Percentiles rank a stretch among this genome's conserved stretches.
These are phyloP conservation scores for Kodamaea leandrae DNA, from an alignment of 805 yeast species.

Conservation along the genomic window DNA sequence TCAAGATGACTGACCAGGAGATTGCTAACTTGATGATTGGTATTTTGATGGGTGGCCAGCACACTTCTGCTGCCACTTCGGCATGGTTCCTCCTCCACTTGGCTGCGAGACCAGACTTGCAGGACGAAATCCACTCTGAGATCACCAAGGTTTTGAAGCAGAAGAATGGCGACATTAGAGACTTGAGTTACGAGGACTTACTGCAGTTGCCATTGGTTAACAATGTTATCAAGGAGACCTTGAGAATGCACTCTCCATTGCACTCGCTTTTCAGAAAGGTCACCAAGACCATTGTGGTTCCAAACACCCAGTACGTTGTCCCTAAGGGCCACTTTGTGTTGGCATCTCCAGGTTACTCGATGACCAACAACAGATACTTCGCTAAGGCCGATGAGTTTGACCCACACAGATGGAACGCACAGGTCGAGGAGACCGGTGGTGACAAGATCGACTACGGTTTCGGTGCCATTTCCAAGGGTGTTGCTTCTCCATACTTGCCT, in stretches of 20 bases:
- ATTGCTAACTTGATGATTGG: constrained; percentile 93
- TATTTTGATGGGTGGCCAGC: constrained; percentile 98
- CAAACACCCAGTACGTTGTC: constrained; percentile 73
- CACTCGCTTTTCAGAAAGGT: constrained; percentile 96
- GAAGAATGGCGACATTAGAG: constrained; percentile 42
- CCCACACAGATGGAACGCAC: constrained; percentile 80
- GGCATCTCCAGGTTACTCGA: constrained; percentile 92
- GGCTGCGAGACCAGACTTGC: constrained; percentile 82
- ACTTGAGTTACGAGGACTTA: constrained; percentile 76
- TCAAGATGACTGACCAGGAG: constrained; percentile 90
- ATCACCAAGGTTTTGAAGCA: constrained; percentile 56
- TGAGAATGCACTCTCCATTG: constrained; percentile 94
- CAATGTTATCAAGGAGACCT: constrained; percentile 85
- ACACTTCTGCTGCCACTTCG: constrained; percentile 93
- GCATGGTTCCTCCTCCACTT: constrained; percentile 92
- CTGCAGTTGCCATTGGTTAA: constrained; percentile 79
- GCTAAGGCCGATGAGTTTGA: constrained; percentile 69
- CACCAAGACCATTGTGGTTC: constrained; percentile 70
- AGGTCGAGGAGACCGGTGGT: constrained; percentile 17
- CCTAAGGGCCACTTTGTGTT: constrained; percentile 88
- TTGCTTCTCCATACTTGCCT: constrained; percentile 91
- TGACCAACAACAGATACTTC: constrained; percentile 73
- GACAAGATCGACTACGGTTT: constrained; percentile 87
- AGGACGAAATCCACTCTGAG: constrained; percentile 77
- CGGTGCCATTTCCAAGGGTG: constrained; percentile 95